Conservation (phyloP, 1,284 basidiomycete species). For the Apiotrichum siamense region DNA sequence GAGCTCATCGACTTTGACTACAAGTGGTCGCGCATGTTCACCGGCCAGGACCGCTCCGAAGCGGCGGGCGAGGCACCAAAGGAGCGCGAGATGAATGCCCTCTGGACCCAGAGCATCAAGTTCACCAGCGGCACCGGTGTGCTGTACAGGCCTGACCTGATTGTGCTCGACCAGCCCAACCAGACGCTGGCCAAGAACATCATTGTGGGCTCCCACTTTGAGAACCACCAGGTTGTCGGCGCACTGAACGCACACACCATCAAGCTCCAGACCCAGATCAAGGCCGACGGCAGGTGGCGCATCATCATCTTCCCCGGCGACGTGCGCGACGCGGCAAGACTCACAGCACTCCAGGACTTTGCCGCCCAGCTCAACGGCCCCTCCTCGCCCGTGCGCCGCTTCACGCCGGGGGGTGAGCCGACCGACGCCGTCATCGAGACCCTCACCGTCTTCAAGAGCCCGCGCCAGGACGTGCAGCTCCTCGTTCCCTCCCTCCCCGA, state of each 20-base stretch:
- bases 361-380: conserved; percentile 48
- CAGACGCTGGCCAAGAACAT: conserved; percentile 30
- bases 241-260: conserved; percentile 59
- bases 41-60: conserved; percentile 56
- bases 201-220: conserved; percentile 55
- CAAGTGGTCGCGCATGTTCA: conserved; percentile 66
- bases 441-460: conserved; percentile 18
- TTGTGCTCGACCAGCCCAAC: conserved; percentile 7
- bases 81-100: conserved; percentile 10
- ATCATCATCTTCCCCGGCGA: conserved; percentile 63
- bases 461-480: conserved; percentile 17
- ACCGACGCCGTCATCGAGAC: conserved; percentile 21
- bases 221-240: conserved; percentile 50
- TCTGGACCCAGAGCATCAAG: conserved; percentile 16
- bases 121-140: conserved; percentile 46
- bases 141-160: conserved; percentile 13
- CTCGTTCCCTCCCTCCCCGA: conserved; percentile 7
- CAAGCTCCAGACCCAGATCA: conserved; percentile 63
- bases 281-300: conserved; percentile 66
- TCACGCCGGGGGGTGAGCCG: conserved; percentile 34
- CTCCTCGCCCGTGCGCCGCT: conserved; percentile 36
- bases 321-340: conserved; percentile 47
- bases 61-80: conserved; percentile 24
- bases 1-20: conserved; percentile 77
- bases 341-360: conserved; percentile 48